phyloP scores from a whole-genome alignment of 1,284 basidiomycete genomes.

The Boletus holoroseus region DNA sequence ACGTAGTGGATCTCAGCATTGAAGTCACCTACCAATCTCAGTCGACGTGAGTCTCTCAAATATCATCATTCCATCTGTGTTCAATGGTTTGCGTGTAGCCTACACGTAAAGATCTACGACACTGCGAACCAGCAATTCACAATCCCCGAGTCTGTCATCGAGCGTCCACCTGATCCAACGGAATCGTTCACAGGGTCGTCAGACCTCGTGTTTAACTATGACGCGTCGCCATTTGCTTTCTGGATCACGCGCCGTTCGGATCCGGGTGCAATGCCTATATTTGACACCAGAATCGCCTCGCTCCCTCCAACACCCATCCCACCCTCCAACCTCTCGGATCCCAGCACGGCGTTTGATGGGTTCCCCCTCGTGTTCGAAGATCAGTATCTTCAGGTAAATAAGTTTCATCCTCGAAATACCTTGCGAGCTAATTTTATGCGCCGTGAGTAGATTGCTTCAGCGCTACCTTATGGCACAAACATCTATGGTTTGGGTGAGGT shows the following conservation, averaged over 20 bases:
- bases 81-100: constrained; percentile 34
- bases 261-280: constrained; percentile 54
- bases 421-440: neutral
- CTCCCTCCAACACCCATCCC: constrained; percentile 52
- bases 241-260: constrained; percentile 69
- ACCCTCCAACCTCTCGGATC: constrained; percentile 43
- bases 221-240: constrained; percentile 64
- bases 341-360: constrained; percentile 48
- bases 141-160: constrained; percentile 55
- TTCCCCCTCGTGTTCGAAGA: constrained; percentile 76
- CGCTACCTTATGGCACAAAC: constrained; percentile 60
- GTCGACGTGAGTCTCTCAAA: constrained; percentile 34
- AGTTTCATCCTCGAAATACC: neutral
- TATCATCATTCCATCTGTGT: neutral
- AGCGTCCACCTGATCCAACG: constrained; percentile 40
- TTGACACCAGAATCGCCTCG: constrained; percentile 63
- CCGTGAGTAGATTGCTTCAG: constrained; percentile 50
- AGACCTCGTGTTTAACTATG: constrained; percentile 66
- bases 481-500: constrained; percentile 78
- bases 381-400: constrained; percentile 51
- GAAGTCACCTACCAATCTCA: constrained; percentile 61
- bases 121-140: constrained; percentile 61
- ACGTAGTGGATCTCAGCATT: constrained; percentile 59
- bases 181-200: constrained; percentile 38
- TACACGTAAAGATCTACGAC: constrained; percentile 77